Conservation (phyloP, 2,329 filamentous ascomycete genomes). For the Ophiostoma sp. region DNA sequence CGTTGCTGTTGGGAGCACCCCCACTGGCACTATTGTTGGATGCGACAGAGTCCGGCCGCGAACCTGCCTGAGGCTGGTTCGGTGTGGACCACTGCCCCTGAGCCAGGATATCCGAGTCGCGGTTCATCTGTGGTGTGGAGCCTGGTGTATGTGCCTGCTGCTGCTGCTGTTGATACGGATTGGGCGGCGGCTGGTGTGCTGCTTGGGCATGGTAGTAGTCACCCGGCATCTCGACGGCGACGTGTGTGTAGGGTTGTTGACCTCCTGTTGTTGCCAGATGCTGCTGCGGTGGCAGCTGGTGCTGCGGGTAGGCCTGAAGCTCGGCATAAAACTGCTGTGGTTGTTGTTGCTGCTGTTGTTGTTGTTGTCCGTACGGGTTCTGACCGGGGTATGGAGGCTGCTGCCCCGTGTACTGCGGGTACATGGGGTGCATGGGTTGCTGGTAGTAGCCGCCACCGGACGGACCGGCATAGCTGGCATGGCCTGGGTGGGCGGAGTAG, state of each 20-base stretch:
- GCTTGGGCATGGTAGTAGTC: slow-evolving; percentile 48
- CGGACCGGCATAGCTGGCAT: slow-evolving; percentile 23
- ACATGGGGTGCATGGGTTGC: slow-evolving; percentile 29
- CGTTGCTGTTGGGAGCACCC: slow-evolving; percentile 21
- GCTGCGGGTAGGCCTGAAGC: slow-evolving; percentile 39
- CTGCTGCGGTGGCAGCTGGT: slow-evolving; percentile 26
- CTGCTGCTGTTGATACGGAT: slow-evolving; percentile 13
- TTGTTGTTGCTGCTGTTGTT: slow-evolving; percentile 21
- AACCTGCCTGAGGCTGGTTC: slow-evolving; percentile 26
- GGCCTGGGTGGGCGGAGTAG: slow-evolving; percentile 7
- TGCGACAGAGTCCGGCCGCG: slow-evolving; percentile 41
- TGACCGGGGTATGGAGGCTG: neutral
- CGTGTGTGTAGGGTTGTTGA: slow-evolving; percentile 14
- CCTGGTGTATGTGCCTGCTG: slow-evolving; percentile 31
- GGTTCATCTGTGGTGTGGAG: slow-evolving; percentile 29
- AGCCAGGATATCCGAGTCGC: slow-evolving; percentile 35
- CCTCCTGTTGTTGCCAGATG: neutral
- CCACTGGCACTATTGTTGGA: slow-evolving; percentile 35
- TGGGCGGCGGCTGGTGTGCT: slow-evolving; percentile 24
- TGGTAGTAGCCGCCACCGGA: slow-evolving; percentile 33
- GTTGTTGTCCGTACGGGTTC: slow-evolving; percentile 22
- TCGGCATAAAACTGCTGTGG: slow-evolving; percentile 37
- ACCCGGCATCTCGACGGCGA: slow-evolving; percentile 45
- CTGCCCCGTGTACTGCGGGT: slow-evolving; percentile 4
- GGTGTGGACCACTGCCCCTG: slow-evolving; percentile 44